A percentile compares a stretch with the other conserved stretches of the same genome.
phyloP scores from a whole-genome alignment of 768 basidiomycete species.

The Asterophora lycoperdoides region DNA sequence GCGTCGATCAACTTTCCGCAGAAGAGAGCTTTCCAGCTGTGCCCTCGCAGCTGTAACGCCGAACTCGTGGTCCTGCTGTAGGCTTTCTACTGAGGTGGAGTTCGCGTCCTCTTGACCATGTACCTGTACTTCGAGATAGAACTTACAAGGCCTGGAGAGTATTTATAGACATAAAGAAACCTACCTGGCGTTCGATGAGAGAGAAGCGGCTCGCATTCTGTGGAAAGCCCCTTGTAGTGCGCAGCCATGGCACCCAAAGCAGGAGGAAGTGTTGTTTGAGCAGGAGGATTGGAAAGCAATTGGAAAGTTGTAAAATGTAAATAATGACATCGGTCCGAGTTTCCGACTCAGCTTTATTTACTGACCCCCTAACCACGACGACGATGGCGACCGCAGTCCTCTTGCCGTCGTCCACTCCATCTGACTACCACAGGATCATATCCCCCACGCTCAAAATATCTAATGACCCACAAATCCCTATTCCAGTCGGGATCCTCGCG shows the following conservation, averaged over 20 bases:
- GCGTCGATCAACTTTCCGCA: conserved; percentile 52
- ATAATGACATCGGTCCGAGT: too few species aligned
- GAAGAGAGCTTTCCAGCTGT: conserved; percentile 46
- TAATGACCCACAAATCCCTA: conserved; percentile 42
- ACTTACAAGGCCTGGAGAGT: not conserved
- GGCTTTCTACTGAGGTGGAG: not conserved
- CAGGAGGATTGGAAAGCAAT: too few species aligned
- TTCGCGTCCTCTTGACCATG: not conserved
- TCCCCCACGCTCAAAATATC: conserved; percentile 55
- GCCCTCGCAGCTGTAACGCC: conserved; percentile 42
- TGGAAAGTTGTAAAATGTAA: too few species aligned
- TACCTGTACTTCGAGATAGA: not conserved
- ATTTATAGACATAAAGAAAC: not conserved
- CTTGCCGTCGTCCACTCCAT: conserved; percentile 40
- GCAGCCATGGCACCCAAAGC: conserved; percentile 2
- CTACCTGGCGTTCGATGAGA: conserved; percentile 2
- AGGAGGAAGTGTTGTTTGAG: too few species aligned
- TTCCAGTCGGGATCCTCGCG: conserved; percentile 74
- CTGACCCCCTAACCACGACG: too few species aligned
- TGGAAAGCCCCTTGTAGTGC: not conserved
- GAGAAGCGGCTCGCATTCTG: conserved; percentile 12
- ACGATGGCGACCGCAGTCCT: conserved; percentile 40
- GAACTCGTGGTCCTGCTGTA: conserved; percentile 32
- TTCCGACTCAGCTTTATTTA: too few species aligned
- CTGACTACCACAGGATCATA: conserved; percentile 62